A percentile compares a stretch with the other conserved stretches of the same genome.
These are phyloP conservation scores for Tritrichomonas foetus DNA, from an alignment of 208 protist species.

Conservation along the genomic window DNA sequence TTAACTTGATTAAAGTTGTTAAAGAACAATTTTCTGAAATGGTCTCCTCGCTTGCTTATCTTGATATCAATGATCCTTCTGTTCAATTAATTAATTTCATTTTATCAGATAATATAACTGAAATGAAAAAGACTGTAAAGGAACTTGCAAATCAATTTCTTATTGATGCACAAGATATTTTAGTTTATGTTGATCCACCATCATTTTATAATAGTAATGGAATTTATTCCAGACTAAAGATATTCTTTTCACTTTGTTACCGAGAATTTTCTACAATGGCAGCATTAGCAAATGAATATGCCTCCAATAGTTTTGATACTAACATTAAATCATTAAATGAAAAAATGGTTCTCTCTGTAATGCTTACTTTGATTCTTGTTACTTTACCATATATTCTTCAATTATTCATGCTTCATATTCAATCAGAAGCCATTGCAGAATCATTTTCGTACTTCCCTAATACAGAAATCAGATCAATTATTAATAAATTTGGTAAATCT, in stretches of 20 bases:
- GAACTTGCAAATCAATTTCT: neutral
- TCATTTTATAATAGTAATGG: neutral
- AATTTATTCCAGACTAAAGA: neutral
- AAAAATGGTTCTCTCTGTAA: neutral
- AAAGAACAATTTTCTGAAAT: neutral
- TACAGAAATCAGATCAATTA: neutral
- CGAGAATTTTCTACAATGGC: no score
- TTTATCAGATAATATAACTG: neutral
- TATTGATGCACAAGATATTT: neutral
- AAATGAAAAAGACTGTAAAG: neutral
- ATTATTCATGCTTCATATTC: neutral
- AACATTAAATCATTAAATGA: neutral
- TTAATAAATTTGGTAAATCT: neutral
- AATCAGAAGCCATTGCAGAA: neutral
- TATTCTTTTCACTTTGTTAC: neutral
- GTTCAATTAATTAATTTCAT: neutral
- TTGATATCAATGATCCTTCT: neutral
- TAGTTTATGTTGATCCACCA: neutral
- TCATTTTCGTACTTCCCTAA: neutral
- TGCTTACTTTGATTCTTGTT: neutral
- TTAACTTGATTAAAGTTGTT: neutral
- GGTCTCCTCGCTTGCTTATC: neutral
- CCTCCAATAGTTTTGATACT: no score
- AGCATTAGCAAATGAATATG: no score
- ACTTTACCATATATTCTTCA: neutral